Conservation (phyloP, 2,329 filamentous ascomycete species). For the Scedosporium aurantiacum region DNA sequence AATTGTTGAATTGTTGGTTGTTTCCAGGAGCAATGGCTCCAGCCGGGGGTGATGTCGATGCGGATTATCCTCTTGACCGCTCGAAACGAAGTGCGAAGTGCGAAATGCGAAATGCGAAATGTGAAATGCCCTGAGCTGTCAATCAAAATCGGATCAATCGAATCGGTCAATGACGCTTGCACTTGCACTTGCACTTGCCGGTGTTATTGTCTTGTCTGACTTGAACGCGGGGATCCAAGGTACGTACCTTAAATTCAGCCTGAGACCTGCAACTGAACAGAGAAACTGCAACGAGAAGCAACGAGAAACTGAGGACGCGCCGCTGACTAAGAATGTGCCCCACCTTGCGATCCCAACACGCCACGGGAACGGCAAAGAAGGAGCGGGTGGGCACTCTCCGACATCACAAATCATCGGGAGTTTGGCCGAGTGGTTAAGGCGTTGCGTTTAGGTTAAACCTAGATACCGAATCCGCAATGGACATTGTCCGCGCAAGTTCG, state of each 20-base stretch:
- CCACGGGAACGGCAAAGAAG: too few species aligned
- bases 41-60: too few species aligned
- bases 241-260: not conserved
- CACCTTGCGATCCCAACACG: not conserved
- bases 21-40: too few species aligned
- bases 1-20: too few species aligned
- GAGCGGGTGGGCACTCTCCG: too few species aligned
- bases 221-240: not conserved
- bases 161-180: not conserved
- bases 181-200: not conserved
- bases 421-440: constrained; percentile 47
- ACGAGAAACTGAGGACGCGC: not conserved
- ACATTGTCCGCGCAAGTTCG: constrained; percentile 37
- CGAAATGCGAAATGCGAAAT: too few species aligned
- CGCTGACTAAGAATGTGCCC: constrained; percentile 1
- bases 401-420: constrained; percentile 16
- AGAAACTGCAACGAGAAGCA: too few species aligned
- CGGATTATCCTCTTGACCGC: too few species aligned
- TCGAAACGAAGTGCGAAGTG: too few species aligned
- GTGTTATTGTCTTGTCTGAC: not conserved
- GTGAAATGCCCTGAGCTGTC: not conserved
- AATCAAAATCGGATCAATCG: not conserved
- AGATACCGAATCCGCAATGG: constrained; percentile 26
- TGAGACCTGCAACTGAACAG: too few species aligned
- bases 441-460: constrained; percentile 37